These are phyloP conservation scores for Erythrobasidium yunnanense DNA, from an alignment of 768 basidiomycete genomes.

Conservation along the genomic window DNA sequence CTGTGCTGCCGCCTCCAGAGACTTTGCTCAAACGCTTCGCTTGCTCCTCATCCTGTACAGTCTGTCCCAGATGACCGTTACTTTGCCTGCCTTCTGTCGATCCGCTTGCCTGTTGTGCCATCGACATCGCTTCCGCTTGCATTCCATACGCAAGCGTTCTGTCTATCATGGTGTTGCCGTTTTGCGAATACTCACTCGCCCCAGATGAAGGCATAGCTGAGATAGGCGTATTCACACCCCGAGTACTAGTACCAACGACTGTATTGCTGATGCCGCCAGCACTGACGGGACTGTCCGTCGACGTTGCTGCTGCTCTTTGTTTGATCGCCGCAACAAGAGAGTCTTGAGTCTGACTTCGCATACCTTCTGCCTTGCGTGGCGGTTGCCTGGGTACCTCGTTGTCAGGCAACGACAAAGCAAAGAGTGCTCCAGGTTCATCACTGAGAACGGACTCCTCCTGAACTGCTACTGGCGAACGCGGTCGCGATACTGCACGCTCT, in stretches of 20 bases:
- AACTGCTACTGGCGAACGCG: neutral
- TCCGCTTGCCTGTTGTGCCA: too few relatives aligned
- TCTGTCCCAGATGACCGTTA: too few relatives aligned
- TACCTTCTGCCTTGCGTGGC: too few relatives aligned
- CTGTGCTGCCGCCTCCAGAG: neutral
- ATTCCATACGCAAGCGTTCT: neutral
- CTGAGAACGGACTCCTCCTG: neutral
- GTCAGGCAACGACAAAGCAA: conserved; percentile 6
- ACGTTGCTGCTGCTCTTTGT: conserved; percentile 1
- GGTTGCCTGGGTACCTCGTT: neutral
- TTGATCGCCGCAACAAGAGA: neutral
- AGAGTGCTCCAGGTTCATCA: conserved; percentile 14
- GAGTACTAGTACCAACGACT: too few relatives aligned
- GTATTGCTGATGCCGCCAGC: too few relatives aligned
- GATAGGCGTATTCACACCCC: neutral
- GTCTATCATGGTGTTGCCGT: neutral
- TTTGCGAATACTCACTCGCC: conserved; percentile 15
- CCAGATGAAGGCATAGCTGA: conserved; percentile 3
- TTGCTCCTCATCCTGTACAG: neutral
- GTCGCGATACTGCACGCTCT: too few relatives aligned
- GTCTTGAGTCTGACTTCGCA: neutral
- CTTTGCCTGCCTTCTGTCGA: too few relatives aligned
- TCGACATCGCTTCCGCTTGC: neutral
- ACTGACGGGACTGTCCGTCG: neutral
- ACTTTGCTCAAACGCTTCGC: neutral